Evolutionary conservation across 2,329 filamentous ascomycete species (phyloP).

Genomic region (Apiospora rasikravindrae): DNA sequence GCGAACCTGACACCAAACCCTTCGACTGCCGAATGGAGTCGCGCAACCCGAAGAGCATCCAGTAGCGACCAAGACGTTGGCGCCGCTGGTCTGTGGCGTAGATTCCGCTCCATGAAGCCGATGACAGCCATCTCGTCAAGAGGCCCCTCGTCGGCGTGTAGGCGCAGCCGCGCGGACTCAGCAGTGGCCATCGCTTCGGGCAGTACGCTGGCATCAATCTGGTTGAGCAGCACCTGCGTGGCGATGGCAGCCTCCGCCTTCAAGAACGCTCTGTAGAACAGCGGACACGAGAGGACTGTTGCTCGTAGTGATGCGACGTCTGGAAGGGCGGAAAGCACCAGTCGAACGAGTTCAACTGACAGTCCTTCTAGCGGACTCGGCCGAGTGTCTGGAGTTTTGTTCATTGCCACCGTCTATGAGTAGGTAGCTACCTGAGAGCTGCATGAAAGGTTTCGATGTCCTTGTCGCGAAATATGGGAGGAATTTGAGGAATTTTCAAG

Average conservation of each 20-base stretch:
- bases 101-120: background rate
- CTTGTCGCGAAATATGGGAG: background rate
- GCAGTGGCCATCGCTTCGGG: slow-evolving; percentile 20
- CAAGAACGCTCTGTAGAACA: slow-evolving; percentile 21
- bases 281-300: slow-evolving; percentile 20
- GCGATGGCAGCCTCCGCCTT: slow-evolving; percentile 3
- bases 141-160: background rate
- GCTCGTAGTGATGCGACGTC: slow-evolving; percentile 20
- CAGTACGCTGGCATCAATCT: slow-evolving; percentile 21
- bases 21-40: background rate
- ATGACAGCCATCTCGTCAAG: background rate
- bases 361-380: background rate
- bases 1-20: background rate
- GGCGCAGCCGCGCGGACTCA: slow-evolving; percentile 2
- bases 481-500: background rate
- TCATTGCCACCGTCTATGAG: background rate
- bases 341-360: background rate
- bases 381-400: background rate
- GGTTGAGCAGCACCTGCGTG: slow-evolving; percentile 19
- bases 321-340: background rate
- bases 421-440: background rate
- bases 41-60: background rate
- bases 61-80: slow-evolving; percentile 17
- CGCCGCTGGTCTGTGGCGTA: background rate
- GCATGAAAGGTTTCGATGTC: background rate